Base-by-base conservation (phyloP, 371 early-diverging fungal species). In the Mucor sp. region DNA sequence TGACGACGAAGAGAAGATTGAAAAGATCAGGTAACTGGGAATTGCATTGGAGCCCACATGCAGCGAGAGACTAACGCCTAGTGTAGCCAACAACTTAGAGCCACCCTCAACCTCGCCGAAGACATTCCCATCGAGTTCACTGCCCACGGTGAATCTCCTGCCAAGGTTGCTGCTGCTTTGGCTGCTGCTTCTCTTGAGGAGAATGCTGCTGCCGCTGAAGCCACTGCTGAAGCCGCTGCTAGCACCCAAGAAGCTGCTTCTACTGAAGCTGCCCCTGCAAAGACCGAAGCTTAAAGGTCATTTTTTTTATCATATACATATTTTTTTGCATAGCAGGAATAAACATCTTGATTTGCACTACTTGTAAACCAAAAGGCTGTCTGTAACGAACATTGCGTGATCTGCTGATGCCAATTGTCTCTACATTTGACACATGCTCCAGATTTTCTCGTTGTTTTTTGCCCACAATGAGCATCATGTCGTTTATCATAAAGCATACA, bases 1-100 rank as follows among this genome's bases (percentile, higher is more conserved):
- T 17, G 81, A 87, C 35, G 84, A 93, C 70, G 82, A 84, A 65
- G 91, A 90, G 50, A 76, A 81, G 41, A 79, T 83, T 58, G 74
- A 85, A 58, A 79, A 74, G 44, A 85, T 93, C 60, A 93, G 93
- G 92, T 93, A 87, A 44, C 80, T 65, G 28, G 2, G n/a, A 30
- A 19, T 37, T 5, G 47, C 21, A 28, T 17, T 15, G 55, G 12
- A 50, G 23, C 12, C 47, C 9, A 44, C 6, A n/a, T 14, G 1
- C n/a, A 43, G 44, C 30, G 2, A 14, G n/a, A 21, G 6, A 21
- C n/a, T n/a, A n/a, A 44, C 47, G 3, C 15, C 41, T 63, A n/a
- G 30, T 30, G 30, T 30, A 90, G 90, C 25, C 69, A 77, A 58
- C 80, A 89, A 64, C 76, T 90, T 70, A 87, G 87, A 72, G 75